phyloP scores from a whole-genome alignment of 345 rosid genomes.

The Ceriops decandra region DNA sequence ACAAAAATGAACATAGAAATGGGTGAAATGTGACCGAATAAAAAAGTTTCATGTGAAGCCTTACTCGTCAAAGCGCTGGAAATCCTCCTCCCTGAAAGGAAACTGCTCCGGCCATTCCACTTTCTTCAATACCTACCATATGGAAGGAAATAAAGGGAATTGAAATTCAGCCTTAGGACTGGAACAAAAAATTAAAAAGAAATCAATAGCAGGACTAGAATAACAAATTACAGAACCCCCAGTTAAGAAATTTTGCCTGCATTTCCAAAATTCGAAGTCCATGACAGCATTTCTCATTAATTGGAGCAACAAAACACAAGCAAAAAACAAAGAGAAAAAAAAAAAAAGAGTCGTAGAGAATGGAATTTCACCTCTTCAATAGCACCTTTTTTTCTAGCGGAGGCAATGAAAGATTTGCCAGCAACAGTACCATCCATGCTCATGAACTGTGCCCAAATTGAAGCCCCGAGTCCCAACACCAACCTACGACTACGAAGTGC shows the following conservation, averaged over 20 bases:
- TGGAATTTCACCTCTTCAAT: slow-evolving; percentile 60
- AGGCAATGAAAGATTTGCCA: slow-evolving; percentile 57
- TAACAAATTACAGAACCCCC: background rate
- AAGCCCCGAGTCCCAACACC: slow-evolving; percentile 55
- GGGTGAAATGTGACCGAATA: slow-evolving; percentile 3
- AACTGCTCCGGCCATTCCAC: slow-evolving; percentile 83
- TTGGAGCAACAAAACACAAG: no score
- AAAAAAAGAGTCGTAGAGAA: slow-evolving; percentile 5
- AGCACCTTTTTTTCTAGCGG: slow-evolving; percentile 61
- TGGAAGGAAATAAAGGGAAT: background rate
- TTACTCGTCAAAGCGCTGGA: slow-evolving; percentile 88
- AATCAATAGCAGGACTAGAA: background rate
- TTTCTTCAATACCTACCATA: slow-evolving; percentile 57
- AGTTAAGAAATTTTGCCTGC: background rate
- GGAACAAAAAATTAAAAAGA: background rate
- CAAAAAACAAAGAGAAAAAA: background rate
- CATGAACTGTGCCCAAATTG: slow-evolving; percentile 54
- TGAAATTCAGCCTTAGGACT: background rate
- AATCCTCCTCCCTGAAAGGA: slow-evolving; percentile 86
- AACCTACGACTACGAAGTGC: slow-evolving; percentile 43
- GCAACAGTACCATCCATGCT: slow-evolving; percentile 39
- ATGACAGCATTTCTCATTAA: background rate
- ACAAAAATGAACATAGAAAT: background rate
- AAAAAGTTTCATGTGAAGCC: background rate
- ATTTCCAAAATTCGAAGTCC: background rate